Conservation (phyloP, 371 early-diverging fungal genomes). For the Haplosporangium sp. region DNA sequence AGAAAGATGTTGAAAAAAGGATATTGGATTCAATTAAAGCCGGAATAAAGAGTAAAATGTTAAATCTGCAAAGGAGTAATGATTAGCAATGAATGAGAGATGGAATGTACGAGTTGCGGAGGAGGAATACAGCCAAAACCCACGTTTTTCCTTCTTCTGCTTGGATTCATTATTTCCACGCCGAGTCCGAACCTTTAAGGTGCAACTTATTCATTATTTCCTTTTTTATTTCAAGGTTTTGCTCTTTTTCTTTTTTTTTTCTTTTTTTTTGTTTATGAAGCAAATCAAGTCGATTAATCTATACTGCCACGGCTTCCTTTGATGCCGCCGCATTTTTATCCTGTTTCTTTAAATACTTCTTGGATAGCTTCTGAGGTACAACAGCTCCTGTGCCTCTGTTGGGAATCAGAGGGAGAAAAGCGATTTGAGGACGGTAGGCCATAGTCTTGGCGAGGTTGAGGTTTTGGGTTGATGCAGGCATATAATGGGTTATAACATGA, state of each 20-base stretch:
- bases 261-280: no score
- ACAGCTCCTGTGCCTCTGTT: neutral
- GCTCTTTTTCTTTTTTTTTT: no score
- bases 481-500: slow-evolving; percentile 7
- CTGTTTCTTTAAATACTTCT: neutral
- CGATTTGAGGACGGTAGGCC: neutral
- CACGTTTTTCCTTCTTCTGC: neutral
- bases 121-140: neutral
- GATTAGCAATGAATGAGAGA: neutral
- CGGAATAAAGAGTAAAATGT: no score
- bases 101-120: neutral
- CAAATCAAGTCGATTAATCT: no score
- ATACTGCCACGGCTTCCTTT: no score
- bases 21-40: neutral
- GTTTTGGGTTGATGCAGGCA: slow-evolving; percentile 5
- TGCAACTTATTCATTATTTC: slow-evolving; percentile 6
- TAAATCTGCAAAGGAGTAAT: no score
- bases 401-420: neutral
- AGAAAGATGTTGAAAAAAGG: neutral
- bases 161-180: neutral
- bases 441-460: no score
- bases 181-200: neutral
- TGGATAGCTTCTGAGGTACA: neutral
- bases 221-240: neutral
- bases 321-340: neutral